Percentiles rank a stretch among this genome's conserved stretches.
phyloP scores from a whole-genome alignment of 2,329 filamentous ascomycete genomes.

The Aspergillus arachidicola region DNA sequence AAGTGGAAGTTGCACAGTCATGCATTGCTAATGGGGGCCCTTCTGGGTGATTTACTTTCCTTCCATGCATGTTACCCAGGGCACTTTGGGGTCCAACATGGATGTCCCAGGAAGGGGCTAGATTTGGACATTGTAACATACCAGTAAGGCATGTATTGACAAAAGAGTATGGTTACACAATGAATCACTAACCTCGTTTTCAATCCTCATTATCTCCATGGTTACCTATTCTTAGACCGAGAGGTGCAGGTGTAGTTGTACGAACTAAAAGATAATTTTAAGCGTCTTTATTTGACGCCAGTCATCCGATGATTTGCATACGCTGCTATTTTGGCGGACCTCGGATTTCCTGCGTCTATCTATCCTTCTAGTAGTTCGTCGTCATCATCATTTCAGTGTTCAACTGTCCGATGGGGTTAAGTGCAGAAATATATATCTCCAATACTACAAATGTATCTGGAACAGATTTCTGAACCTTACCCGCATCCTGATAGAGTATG shows the following conservation, averaged over 20 bases:
- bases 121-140: conserved; percentile 6
- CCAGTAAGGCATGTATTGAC: not conserved
- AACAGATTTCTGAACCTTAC: not conserved
- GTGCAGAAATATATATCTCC: not conserved
- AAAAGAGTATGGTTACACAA: conserved; percentile 9
- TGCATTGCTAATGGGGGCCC: conserved; percentile 5
- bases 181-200: not conserved
- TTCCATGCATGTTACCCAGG: not conserved
- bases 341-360: not conserved
- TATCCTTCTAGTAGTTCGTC: not conserved
- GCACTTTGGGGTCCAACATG: not conserved
- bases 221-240: not conserved
- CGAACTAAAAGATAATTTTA: not conserved
- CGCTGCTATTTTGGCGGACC: not conserved
- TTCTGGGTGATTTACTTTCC: conserved; percentile 9
- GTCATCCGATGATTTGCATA: conserved; percentile 8
- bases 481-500: not conserved
- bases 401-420: not conserved
- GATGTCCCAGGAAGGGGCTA: conserved; percentile 10
- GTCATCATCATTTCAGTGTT: not conserved
- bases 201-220: not conserved
- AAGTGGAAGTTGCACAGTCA: conserved; percentile 4
- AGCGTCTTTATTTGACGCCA: not conserved
- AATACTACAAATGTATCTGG: not conserved
- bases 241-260: not conserved